phyloP scores from a whole-genome alignment of 345 rosid species.

The Pistacia vera region DNA sequence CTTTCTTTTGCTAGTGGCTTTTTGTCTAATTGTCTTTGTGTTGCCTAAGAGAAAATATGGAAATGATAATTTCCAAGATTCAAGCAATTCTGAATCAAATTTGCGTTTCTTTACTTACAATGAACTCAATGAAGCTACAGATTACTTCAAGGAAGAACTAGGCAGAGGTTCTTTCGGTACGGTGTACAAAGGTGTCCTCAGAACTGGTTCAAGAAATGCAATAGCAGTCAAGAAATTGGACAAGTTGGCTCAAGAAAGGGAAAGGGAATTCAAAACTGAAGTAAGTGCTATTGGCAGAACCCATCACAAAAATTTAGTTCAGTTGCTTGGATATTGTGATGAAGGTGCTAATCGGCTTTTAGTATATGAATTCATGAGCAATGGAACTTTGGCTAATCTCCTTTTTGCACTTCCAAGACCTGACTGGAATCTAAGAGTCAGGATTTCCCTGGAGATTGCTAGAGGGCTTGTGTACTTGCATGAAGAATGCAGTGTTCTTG shows the following conservation, averaged over 20 bases:
- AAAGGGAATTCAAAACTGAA: constrained; percentile 34
- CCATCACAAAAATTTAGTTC: constrained; percentile 30
- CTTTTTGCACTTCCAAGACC: constrained; percentile 14
- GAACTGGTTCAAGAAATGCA: constrained; percentile 8
- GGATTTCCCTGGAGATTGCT: constrained; percentile 26
- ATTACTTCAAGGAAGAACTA: constrained; percentile 30
- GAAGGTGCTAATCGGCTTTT: constrained; percentile 24
- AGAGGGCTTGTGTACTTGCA: constrained; percentile 27
- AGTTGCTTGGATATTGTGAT: constrained; percentile 27
- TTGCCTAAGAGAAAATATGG: constrained; percentile 4
- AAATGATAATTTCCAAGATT: not conserved
- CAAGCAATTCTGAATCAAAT: constrained; percentile 12
- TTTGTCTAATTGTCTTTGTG: not conserved
- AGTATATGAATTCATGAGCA: constrained; percentile 28
- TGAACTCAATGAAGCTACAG: constrained; percentile 30
- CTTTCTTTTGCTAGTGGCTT: constrained; percentile 7
- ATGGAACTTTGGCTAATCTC: constrained; percentile 23
- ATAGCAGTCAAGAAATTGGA: constrained; percentile 33
- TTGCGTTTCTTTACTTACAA: constrained; percentile 21
- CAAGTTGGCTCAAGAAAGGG: constrained; percentile 22
- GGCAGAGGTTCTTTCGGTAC: constrained; percentile 41
- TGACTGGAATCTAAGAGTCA: constrained; percentile 26
- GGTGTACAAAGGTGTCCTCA: constrained; percentile 34
- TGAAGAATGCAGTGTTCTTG: constrained; percentile 22
- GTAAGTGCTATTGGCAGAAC: constrained; percentile 29